Conservation (phyloP, 2,329 filamentous ascomycete genomes). For the Stagonosporopsis rhizophila region DNA sequence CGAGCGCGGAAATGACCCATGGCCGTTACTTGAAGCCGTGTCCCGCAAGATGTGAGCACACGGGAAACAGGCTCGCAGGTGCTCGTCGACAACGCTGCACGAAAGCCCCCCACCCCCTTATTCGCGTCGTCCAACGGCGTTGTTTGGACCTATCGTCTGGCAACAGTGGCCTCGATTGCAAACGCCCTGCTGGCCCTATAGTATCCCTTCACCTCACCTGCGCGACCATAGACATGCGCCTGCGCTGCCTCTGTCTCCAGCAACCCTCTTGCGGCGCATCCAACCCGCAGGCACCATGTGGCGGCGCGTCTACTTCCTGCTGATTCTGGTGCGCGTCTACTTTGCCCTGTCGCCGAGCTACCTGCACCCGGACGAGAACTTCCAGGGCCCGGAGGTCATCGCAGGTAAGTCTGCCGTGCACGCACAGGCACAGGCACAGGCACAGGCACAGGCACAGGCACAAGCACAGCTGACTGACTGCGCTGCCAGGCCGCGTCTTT, state of each 20-base stretch:
- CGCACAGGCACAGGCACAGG: background rate
- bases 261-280: constrained; percentile 21
- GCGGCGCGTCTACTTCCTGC: constrained; percentile 84
- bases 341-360: constrained; percentile 95
- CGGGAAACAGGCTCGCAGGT: background rate
- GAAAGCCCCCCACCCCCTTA: constrained; percentile 4
- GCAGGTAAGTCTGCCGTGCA: constrained; percentile 67
- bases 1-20: background rate
- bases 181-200: constrained; percentile 33
- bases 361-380: constrained; percentile 97
- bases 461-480: constrained; percentile 1
- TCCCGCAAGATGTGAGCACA: constrained; percentile 5
- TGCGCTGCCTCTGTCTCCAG: constrained; percentile 27
- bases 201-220: constrained; percentile 19
- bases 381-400: constrained; percentile 96
- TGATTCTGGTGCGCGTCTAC: constrained; percentile 88
- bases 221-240: constrained; percentile 42
- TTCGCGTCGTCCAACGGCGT: constrained; percentile 14
- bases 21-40: constrained; percentile 4
- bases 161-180: constrained; percentile 18
- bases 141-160: constrained; percentile 16
- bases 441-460: too few species aligned
- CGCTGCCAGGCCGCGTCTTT: constrained; percentile 79
- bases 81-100: constrained; percentile 1
- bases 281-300: constrained; percentile 68